Base-by-base conservation (phyloP, 2,329 filamentous ascomycete species). In the Xylariaceae sp. region DNA sequence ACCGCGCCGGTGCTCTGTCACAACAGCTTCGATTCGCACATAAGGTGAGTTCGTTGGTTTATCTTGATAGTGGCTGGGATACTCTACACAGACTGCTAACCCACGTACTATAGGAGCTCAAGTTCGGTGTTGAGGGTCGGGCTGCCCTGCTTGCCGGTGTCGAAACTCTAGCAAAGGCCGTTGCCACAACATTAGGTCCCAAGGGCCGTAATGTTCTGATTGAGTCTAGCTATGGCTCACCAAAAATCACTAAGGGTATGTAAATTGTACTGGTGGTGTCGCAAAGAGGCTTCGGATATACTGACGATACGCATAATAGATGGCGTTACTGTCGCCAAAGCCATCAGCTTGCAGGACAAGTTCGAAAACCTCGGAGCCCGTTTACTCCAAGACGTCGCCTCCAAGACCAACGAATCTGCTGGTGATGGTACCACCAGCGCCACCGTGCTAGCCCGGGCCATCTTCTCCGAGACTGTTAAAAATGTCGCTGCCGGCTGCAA, bases 391-490 rank as follows among this genome's bases (percentile, higher is more conserved):
- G 95, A 99, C 78, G 95, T 99, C 68, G 95, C 95, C 71, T 95
- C 91, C 74, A 99, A 99, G 88, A 99, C 95, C 75, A 99, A 99
- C 84, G 95, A 99, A 82, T 88, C 92, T 69, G 95, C 95, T 67
- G 95, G 95, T 89, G 95, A 99, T 77, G 95, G 95, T 79, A 99
- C 95, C 71, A 99, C 95, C 66, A 96, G 93, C 66, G 95, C 95
- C 65, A 99, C 95, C 64, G 95, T 98, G 67, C 91, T 99, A 67
- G 95, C 92, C 69, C 91, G 92, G 70, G 91, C 93, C 76, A 99
- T 99, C 81, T 99, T 99, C 87, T 96, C 95, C 78, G 95, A 99
- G 86, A 98, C 94, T 53, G 95, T 98, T 76, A 99, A 99, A 89
- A 99, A 99, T 77, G 95, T 99, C 65, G 95, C 95, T 66, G 95